Conservation (phyloP, 371 early-diverging fungal genomes). For the Mortierella sp. region DNA sequence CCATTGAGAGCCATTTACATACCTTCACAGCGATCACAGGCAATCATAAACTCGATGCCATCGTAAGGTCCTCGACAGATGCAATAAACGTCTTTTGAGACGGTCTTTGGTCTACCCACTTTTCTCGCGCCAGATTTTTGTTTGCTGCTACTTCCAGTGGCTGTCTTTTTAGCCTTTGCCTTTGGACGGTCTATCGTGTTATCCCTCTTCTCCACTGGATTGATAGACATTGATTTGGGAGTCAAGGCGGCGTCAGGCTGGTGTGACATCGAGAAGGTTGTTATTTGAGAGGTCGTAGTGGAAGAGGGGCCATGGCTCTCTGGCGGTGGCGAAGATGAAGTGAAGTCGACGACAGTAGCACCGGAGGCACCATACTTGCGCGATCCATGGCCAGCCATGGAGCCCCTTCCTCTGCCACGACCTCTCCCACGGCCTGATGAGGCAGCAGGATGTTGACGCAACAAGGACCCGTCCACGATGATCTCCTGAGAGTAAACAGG, state of each 20-base stretch:
- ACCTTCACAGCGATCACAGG: constrained; percentile 55
- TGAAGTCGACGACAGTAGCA: constrained; percentile 41
- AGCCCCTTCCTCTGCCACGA: constrained; percentile 28
- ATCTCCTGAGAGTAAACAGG: constrained; percentile 48
- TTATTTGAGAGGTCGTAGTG: background rate
- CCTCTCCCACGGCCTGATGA: constrained; percentile 33
- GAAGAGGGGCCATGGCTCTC: background rate
- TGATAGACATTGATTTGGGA: background rate
- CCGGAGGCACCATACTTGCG: constrained; percentile 23
- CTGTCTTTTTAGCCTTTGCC: constrained; percentile 11
- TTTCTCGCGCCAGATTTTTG: constrained; percentile 39
- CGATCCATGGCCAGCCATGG: constrained; percentile 30
- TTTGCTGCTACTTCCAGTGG: constrained; percentile 17
- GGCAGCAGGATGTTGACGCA: constrained; percentile 13
- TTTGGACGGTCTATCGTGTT: constrained; percentile 2
- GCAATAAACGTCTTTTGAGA: constrained; percentile 60
- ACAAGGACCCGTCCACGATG: constrained; percentile 36
- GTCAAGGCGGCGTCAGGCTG: background rate
- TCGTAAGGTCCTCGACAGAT: constrained; percentile 63
- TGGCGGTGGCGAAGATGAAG: constrained; percentile 7
- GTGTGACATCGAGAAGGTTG: background rate
- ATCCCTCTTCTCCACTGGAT: constrained; percentile 13
- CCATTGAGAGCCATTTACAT: constrained; percentile 1
- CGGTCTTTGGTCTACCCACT: constrained; percentile 43
- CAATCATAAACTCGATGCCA: constrained; percentile 57